phyloP scores from a whole-genome alignment of 345 rosid species.

The Conringia planisiliqua region DNA sequence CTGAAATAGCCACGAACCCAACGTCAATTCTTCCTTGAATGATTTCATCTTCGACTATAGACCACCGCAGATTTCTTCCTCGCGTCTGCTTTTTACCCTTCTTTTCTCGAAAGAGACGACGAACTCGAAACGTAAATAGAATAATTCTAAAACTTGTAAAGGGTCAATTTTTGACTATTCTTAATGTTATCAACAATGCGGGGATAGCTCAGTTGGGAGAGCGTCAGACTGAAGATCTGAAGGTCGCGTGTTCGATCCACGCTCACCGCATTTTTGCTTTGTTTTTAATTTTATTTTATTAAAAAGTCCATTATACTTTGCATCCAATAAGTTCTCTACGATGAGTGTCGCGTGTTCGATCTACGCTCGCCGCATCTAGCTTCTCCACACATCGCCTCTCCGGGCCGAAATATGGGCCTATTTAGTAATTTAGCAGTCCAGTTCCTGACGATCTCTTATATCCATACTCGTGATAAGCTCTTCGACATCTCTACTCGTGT shows the following conservation, averaged over 20 bases:
- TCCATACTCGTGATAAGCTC: not conserved
- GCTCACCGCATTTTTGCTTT: conserved; percentile 57
- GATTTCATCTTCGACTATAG: conserved; percentile 25
- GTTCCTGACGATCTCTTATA: not conserved
- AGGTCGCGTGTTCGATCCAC: conserved; percentile 97
- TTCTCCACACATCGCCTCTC: not conserved
- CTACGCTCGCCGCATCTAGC: conserved; percentile 72
- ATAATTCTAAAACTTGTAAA: no score
- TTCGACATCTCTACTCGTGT: not conserved
- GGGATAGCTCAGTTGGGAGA: conserved; percentile 82
- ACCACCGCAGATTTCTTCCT: conserved; percentile 9
- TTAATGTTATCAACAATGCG: conserved; percentile 17
- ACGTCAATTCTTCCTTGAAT: conserved; percentile 28
- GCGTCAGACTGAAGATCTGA: conserved; percentile 99
- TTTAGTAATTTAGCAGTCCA: not conserved
- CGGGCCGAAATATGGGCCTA: not conserved
- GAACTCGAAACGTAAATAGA: no score
- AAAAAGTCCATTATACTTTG: no score
- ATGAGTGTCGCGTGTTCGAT: conserved; percentile 97
- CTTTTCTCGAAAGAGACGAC: not conserved
- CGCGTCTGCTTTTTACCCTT: not conserved
- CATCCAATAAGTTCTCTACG: no score
- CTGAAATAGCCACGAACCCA: conserved; percentile 3
- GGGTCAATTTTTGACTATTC: fast-evolving
- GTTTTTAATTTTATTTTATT: not conserved